These are phyloP conservation scores for Capsella rubella DNA, from an alignment of 441 rosid genomes.

Conservation along the genomic window DNA sequence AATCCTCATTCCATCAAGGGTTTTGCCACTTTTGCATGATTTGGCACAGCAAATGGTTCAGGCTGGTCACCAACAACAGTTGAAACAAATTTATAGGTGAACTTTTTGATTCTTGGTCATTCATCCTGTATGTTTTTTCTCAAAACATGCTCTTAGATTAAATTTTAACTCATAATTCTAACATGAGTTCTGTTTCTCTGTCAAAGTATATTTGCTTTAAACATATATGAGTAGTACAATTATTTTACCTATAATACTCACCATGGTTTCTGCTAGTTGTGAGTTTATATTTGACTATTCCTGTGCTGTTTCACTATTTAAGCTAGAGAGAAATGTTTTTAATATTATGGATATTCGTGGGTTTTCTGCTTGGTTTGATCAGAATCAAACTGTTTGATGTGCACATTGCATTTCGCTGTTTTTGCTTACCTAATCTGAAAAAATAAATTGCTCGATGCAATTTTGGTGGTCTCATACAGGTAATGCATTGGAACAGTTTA, in stretches of 20 bases:
- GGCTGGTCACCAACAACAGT: conserved; percentile 84
- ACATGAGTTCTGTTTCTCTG: conserved; percentile 1
- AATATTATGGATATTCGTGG: not conserved
- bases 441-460: not conserved
- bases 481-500: conserved; percentile 7
- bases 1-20: conserved; percentile 83
- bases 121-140: not conserved
- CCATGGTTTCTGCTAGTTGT: conserved; percentile 13
- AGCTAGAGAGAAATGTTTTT: conserved; percentile 6
- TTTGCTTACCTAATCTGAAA: conserved; percentile 18
- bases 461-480: not conserved
- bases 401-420: not conserved
- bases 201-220: conserved; percentile 8
- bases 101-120: conserved; percentile 28
- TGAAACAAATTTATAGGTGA: conserved; percentile 80
- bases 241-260: not conserved
- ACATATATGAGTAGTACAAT: not conserved
- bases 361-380: not conserved
- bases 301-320: conserved; percentile 10
- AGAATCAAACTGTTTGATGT: not conserved
- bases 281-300: not conserved
- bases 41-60: conserved; percentile 93
- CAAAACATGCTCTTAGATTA: conserved; percentile 3
- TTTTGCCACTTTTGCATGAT: conserved; percentile 91
- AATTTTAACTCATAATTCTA: not conserved